Evolutionary conservation across 225 moss, liverwort and hornwort genomes (phyloP).

Genomic region (Anthoceros angustus): DNA sequence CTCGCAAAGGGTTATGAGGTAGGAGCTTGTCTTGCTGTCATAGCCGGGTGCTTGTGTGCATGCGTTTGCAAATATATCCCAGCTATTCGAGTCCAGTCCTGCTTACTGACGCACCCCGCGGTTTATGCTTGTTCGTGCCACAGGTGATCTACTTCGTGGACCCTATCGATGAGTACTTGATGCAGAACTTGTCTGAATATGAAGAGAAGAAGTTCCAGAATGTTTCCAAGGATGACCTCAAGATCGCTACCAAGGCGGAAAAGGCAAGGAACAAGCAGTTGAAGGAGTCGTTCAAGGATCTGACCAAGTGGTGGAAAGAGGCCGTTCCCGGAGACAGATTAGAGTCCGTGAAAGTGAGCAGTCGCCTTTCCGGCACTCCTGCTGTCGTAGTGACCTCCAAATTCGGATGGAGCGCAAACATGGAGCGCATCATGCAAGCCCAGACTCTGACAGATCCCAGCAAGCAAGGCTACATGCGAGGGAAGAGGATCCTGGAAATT

Average conservation of each 20-base stretch:
- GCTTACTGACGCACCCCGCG: neutral
- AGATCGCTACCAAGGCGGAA: conserved; percentile 47
- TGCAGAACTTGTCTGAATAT: conserved; percentile 62
- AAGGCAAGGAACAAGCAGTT: conserved; percentile 46
- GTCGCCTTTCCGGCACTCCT: conserved; percentile 51
- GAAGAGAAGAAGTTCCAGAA: conserved; percentile 80
- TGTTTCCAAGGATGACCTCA: conserved; percentile 76
- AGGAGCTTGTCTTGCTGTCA: neutral
- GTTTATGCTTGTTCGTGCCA: neutral
- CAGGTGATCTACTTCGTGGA: conserved; percentile 75
- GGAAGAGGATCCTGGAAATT: conserved; percentile 60
- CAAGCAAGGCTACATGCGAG: conserved; percentile 60
- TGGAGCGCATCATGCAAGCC: conserved; percentile 74
- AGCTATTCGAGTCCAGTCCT: too few relatives aligned
- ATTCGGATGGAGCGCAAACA: conserved; percentile 77
- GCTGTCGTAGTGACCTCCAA: conserved; percentile 76
- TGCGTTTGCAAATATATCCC: too few relatives aligned
- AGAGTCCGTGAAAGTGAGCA: conserved; percentile 56
- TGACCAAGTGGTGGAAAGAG: conserved; percentile 81
- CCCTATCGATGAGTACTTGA: conserved; percentile 71
- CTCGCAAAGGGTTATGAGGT: conserved; percentile 97
- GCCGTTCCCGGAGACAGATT: conserved; percentile 30
- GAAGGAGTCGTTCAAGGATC: conserved; percentile 46
- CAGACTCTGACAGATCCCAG: conserved; percentile 60
- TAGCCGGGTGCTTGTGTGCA: neutral